A percentile compares a stretch with the other conserved stretches of the same genome.
Conservation (phyloP, 1,139 yeast genomes). For the Meyerozyma smithsonii region DNA sequence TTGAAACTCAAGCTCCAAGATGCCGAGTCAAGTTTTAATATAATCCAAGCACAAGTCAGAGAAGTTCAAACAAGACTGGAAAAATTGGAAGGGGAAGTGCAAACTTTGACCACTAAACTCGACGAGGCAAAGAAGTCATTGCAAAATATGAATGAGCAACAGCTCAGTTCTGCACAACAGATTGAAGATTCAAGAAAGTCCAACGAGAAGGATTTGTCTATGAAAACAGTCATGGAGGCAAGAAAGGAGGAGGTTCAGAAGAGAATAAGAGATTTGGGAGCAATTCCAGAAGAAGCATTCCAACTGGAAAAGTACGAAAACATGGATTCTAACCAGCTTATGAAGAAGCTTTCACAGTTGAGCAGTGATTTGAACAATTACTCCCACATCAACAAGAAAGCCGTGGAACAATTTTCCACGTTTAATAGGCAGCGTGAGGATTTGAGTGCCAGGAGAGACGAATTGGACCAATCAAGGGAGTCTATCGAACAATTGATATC, state of each 20-base stretch:
- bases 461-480: constrained; percentile 62
- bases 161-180: constrained; percentile 47
- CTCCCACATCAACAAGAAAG: constrained; percentile 83
- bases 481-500: constrained; percentile 71
- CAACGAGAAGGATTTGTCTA: constrained; percentile 64
- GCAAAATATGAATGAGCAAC: constrained; percentile 53
- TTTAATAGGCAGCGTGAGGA: constrained; percentile 73
- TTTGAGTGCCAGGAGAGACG: constrained; percentile 59
- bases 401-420: constrained; percentile 76
- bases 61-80: constrained; percentile 19
- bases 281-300: constrained; percentile 83
- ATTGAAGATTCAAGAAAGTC: constrained; percentile 60
- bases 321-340: constrained; percentile 48
- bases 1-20: constrained; percentile 40
- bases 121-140: constrained; percentile 35
- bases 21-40: constrained; percentile 24
- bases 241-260: constrained; percentile 71
- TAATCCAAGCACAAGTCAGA: constrained; percentile 18
- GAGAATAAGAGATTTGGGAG: constrained; percentile 78
- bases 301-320: constrained; percentile 35
- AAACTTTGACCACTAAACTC: constrained; percentile 19
- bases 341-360: constrained; percentile 51
- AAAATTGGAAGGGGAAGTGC: constrained; percentile 29
- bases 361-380: constrained; percentile 58
- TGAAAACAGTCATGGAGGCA: constrained; percentile 53